phyloP scores from a whole-genome alignment of 108 stramenopile genomes.

The Craspedostauros australis region DNA sequence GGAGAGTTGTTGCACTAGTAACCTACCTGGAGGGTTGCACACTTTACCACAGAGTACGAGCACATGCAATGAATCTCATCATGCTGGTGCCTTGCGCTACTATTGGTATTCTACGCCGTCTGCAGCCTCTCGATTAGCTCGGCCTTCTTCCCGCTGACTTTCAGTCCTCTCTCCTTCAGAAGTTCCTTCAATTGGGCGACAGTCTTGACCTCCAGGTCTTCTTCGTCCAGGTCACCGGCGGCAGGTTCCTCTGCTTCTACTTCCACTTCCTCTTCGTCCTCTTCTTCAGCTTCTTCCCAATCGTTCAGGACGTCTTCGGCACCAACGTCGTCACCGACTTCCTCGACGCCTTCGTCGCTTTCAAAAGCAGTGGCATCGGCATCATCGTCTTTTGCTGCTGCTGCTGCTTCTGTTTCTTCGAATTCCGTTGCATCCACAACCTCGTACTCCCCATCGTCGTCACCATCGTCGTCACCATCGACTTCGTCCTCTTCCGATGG shows the following conservation, averaged over 20 bases:
- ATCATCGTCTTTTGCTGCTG: no score
- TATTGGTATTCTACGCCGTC: slow-evolving; percentile 1
- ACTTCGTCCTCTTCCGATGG: background rate
- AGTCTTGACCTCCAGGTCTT: slow-evolving; percentile 40
- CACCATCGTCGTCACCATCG: slow-evolving; percentile 21
- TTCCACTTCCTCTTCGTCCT: no score
- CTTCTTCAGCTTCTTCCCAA: no score
- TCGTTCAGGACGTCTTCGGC: no score
- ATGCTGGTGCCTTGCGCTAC: no score
- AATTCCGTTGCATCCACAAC: background rate
- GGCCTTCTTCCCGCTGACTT: slow-evolving; percentile 65
- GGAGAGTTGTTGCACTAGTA: no score
- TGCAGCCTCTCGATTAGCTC: slow-evolving; percentile 68
- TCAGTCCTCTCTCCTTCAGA: slow-evolving; percentile 46
- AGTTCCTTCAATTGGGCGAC: slow-evolving; percentile 64
- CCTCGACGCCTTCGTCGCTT: slow-evolving; percentile 1
- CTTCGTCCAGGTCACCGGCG: no score
- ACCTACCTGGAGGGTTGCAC: no score
- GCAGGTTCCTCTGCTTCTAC: no score
- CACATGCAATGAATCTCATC: no score
- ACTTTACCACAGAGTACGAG: no score
- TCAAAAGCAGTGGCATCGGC: background rate
- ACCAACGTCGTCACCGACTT: no score
- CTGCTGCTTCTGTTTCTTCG: slow-evolving; percentile 1
- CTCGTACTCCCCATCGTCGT: background rate